phyloP scores from a whole-genome alignment of 441 rosid species.

The Jatropha multifida region DNA sequence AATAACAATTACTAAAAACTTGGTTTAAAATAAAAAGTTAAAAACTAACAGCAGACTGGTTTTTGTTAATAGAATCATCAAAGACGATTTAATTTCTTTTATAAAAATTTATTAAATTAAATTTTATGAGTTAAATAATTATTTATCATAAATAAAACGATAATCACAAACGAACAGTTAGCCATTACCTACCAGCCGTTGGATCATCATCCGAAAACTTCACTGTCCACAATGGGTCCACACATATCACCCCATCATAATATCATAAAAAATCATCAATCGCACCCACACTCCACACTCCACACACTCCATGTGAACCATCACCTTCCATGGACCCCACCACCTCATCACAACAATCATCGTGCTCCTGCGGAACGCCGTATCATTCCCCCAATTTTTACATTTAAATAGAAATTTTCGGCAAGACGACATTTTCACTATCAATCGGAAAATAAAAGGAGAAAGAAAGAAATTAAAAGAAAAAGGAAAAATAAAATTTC shows the following conservation, averaged over 20 bases:
- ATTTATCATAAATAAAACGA: background rate
- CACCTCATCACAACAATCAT: no score
- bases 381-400: background rate
- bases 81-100: no score
- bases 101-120: no score
- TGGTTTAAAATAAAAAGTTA: no score
- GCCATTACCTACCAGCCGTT: conserved; percentile 17
- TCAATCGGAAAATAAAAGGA: background rate
- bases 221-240: background rate
- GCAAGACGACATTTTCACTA: conserved; percentile 16
- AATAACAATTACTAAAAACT: no score
- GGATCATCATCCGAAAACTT: conserved; percentile 20
- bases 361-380: background rate
- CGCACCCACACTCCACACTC: background rate
- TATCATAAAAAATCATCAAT: background rate
- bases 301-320: conserved; percentile 18
- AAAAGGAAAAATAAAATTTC: conserved; percentile 14
- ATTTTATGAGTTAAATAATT: no score
- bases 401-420: conserved; percentile 4
- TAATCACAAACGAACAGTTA: conserved; percentile 1
- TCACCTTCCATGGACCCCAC: conserved; percentile 13
- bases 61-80: no score
- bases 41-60: no score
- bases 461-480: background rate
- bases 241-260: background rate